Base-by-base conservation (phyloP, 129 eudicot genomes). In the Dittrichia graveolens region DNA sequence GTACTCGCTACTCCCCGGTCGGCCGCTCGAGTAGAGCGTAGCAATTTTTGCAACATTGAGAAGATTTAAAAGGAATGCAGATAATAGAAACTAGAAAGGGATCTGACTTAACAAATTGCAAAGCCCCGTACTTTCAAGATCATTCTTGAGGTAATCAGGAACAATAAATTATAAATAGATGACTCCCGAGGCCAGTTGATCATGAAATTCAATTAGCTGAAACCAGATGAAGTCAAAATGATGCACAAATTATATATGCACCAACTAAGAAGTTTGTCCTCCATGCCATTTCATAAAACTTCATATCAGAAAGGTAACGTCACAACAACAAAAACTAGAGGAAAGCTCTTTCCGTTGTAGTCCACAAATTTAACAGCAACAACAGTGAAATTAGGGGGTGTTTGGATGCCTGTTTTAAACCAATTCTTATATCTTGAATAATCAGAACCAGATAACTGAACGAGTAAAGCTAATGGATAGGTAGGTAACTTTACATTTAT, bases 61-160 rank as follows among this genome's bases (percentile, higher is more conserved):
- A 72, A 73, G 5, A 6, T 46, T 10, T 4, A 5, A 5, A 39
- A 16, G 18, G 43, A 49, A 48, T 35, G 60, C 50, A 46, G 54
- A 41, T 54, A 55, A 16, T 41, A 70, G 37, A 15, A 40, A 55
- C 10, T 41, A 70, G 37, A 15, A 40, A 41, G 75, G 19, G 15
- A 56, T 56, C 67, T 3, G 19, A 50, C 16, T 71, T 12, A 11
- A 55, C 4, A 19, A 71, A 71, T 18, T 42, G 47, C 15, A 61
- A 74, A 52, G 40, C 45, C 35, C 11, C 3, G 4, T 16, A 73
- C 6, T 64, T 41, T 44, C 42, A 47, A 49, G 64, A 74, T 54
- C 43, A 41, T 41, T 65, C 73, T 55, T 35, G 56, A 75, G 45
- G 37, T 55, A 65, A 65, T 12, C n/a, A 73, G 19, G 6, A 61